Conservation (phyloP, 2,329 filamentous ascomycete genomes). For the Gliomastix tumulicola region DNA sequence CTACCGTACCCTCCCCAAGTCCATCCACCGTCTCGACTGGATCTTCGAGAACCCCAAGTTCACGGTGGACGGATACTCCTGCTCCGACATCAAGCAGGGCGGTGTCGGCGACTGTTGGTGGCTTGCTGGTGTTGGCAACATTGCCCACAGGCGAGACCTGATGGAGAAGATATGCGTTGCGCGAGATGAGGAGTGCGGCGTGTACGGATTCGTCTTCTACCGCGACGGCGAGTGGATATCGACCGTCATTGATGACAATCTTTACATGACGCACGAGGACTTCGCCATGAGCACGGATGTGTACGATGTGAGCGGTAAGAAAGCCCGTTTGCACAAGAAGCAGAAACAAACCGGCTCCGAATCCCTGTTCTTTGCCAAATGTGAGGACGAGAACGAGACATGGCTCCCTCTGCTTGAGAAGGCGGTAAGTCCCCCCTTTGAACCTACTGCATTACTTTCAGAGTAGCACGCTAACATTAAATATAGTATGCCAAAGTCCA, state of each 20-base stretch:
- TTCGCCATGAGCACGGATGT: slow-evolving; percentile 32
- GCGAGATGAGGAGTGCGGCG: slow-evolving; percentile 59
- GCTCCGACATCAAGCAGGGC: slow-evolving; percentile 34
- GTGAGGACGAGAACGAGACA: slow-evolving; percentile 62
- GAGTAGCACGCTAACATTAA: slow-evolving; percentile 3
- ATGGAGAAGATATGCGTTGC: slow-evolving; percentile 63
- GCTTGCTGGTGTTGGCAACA: slow-evolving; percentile 60
- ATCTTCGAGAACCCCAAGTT: slow-evolving; percentile 33
- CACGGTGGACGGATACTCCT: slow-evolving; percentile 28
- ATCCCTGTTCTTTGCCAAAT: slow-evolving; percentile 64
- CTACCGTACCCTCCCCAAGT: slow-evolving; percentile 16
- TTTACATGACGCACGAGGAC: slow-evolving; percentile 18
- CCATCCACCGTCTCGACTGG: slow-evolving; percentile 34
- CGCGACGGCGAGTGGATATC: slow-evolving; percentile 66
- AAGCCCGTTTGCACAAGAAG: slow-evolving; percentile 53
- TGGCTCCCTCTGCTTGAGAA: slow-evolving; percentile 71
- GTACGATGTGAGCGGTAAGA: slow-evolving; percentile 36
- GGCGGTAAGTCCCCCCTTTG: slow-evolving; percentile 27
- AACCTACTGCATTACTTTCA: not conserved
- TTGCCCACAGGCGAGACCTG: slow-evolving; percentile 57
- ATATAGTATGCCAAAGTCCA: slow-evolving; percentile 64
- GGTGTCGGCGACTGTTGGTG: slow-evolving; percentile 66
- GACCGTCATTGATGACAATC: slow-evolving; percentile 65
- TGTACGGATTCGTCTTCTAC: slow-evolving; percentile 70
- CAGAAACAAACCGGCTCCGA: slow-evolving; percentile 61